Evolutionary conservation across 352 stramenopile species (phyloP), one percentile per base, ranked within the genome.

Genomic region (Blastocystis sp.): DNA sequence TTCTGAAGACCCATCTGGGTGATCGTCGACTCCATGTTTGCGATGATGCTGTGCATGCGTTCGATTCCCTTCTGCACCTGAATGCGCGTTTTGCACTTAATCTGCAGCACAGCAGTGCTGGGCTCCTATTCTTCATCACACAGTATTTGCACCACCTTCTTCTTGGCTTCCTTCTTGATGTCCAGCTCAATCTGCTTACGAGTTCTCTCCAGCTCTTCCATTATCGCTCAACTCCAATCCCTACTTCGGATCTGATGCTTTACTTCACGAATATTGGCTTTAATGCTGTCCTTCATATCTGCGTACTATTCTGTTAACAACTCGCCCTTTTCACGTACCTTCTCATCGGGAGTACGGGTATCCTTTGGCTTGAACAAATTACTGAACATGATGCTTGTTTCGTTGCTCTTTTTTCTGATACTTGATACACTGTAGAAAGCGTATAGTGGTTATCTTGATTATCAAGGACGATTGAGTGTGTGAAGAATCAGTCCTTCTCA

Each of bases 231-330:
- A n/a, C 28, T 66, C n/a, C 9, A 40, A 40, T 19, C 17, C 3
- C 41, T 81, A 81, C 71, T 45, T 19, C 48, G 71, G 52, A 81
- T 81, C 52, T 81, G 43, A 2, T 38, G 64, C n/a, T 65, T n/a
- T 52, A 81, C 45, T 62, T 4, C 28, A 38, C 23, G 17, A 64
- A 56, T 41, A 65, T 60, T 81, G 0, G 41, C 19, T 40, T 23
- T 53, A 38, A 81, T 62, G 28, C 66, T 53, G 21, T 81, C 66
- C 28, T 81, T 81, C 71, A 81, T 81, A 38, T 81, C 71, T 4
- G 28, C 28, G n/a, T 81, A 81, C 71, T 81, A 81, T 23, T 34
- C 28, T 40, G 11, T 28, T 66, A 14, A 52, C 11, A 62, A 43
- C 3, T 3, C 43, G 19, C 19, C 38, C 43, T 14, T 1, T 53